Conservation (phyloP, 2,329 filamentous ascomycete genomes). For the Aspergillus arachidicola region DNA sequence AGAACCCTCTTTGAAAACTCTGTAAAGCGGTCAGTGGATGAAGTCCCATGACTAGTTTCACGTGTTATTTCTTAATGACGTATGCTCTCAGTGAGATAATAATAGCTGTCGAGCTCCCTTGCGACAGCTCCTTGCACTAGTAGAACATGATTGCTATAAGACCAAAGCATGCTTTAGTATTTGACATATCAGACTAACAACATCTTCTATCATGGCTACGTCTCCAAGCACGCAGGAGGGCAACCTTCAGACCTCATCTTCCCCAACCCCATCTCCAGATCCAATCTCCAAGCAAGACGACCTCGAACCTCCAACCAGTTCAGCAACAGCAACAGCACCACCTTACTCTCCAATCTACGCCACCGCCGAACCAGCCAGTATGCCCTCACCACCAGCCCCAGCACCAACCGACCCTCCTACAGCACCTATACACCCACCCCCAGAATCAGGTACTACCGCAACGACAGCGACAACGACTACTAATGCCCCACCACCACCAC, state of each 20-base stretch:
- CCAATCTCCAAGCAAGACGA: not conserved
- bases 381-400: conserved; percentile 13
- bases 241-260: not conserved
- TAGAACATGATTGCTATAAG: not conserved
- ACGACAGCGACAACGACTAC: conserved; percentile 27
- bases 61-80: not conserved
- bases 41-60: not conserved
- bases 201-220: conserved; percentile 8
- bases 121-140: not conserved
- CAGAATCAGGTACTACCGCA: conserved; percentile 26
- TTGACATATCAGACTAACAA: not conserved
- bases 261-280: not conserved
- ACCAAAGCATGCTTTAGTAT: not conserved
- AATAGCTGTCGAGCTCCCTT: not conserved
- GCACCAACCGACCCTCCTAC: conserved; percentile 25
- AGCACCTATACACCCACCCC: not conserved
- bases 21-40: not conserved
- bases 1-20: not conserved
- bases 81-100: not conserved
- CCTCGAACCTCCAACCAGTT: not conserved
- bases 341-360: conserved; percentile 37
- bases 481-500: conserved; percentile 42
- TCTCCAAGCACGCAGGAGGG: conserved; percentile 1
- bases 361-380: conserved; percentile 20
- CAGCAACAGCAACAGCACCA: conserved; percentile 27